Conservation (phyloP, 495 filamentous ascomycete genomes). For the Alectoria sarmentosa region DNA sequence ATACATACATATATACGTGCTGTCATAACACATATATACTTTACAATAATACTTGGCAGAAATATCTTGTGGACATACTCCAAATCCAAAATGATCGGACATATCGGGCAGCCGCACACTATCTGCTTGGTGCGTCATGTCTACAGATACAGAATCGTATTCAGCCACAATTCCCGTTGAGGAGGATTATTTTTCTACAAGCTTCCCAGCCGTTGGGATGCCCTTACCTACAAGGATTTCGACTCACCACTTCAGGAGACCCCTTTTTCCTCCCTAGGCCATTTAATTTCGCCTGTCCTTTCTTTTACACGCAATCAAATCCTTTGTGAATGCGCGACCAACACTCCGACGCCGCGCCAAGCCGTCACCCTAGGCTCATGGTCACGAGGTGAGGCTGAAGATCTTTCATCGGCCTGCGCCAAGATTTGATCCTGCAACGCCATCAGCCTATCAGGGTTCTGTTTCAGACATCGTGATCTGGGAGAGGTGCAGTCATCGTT, state of each 20-base stretch:
- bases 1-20: no score
- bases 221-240: not conserved
- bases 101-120: conserved; percentile 4
- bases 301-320: not conserved
- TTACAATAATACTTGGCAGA: not conserved
- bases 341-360: not conserved
- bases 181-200: not conserved
- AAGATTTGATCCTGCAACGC: not conserved
- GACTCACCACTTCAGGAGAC: not conserved
- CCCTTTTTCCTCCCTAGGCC: no score
- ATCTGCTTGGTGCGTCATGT: not conserved
- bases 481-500: not conserved
- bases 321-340: not conserved
- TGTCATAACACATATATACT: no score
- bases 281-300: not conserved
- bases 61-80: not conserved
- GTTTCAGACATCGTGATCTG: not conserved
- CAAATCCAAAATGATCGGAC: not conserved
- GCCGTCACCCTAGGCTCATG: not conserved
- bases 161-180: conserved; percentile 1
- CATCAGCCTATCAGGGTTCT: not conserved
- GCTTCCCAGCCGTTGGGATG: not conserved
- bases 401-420: not conserved
- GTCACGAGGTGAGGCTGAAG: not conserved
- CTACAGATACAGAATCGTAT: not conserved